These are phyloP conservation scores for Globisporangium paroecandrum DNA, from an alignment of 352 stramenopile species.

Conservation along the genomic window DNA sequence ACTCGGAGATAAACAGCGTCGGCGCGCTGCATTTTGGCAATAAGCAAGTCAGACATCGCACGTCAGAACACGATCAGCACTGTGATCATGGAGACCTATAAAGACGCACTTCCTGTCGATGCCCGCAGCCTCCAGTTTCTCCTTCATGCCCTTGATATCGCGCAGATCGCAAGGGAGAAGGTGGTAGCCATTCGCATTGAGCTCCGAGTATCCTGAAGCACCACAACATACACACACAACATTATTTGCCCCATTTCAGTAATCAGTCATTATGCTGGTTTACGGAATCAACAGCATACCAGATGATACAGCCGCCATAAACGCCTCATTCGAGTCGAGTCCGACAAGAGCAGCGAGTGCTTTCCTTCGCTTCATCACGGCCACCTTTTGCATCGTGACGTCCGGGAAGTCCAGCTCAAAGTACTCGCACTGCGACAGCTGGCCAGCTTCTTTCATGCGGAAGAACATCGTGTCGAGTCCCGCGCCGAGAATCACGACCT, in stretches of 20 bases:
- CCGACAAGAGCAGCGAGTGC: slow-evolving; percentile 45
- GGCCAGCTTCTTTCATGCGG: slow-evolving; percentile 41
- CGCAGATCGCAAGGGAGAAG: slow-evolving; percentile 76
- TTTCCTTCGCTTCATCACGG: slow-evolving; percentile 69
- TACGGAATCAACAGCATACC: slow-evolving; percentile 18
- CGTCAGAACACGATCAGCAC: neutral
- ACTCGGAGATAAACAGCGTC: slow-evolving; percentile 88
- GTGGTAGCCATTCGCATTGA: slow-evolving; percentile 72
- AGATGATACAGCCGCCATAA: slow-evolving; percentile 50
- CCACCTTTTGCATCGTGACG: slow-evolving; percentile 79
- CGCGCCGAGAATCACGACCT: slow-evolving; percentile 81
- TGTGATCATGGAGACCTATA: neutral
- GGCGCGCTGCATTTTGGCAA: slow-evolving; percentile 22
- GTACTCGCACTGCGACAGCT: slow-evolving; percentile 58
- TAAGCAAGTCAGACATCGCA: neutral
- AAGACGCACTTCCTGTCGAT: slow-evolving; percentile 39
- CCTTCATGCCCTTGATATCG: slow-evolving; percentile 44
- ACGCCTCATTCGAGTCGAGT: slow-evolving; percentile 32
- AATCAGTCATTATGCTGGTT: neutral
- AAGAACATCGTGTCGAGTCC: slow-evolving; percentile 87
- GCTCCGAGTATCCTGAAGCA: slow-evolving; percentile 44
- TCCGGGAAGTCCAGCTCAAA: slow-evolving; percentile 84
- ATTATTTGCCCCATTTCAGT: neutral
- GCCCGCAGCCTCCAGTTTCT: slow-evolving; percentile 58
- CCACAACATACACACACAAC: neutral